Percentiles rank a stretch among this genome's conserved stretches.
These are phyloP conservation scores for Nothomitra cinnamomea DNA, from an alignment of 2,329 filamentous ascomycete species.

Conservation along the genomic window DNA sequence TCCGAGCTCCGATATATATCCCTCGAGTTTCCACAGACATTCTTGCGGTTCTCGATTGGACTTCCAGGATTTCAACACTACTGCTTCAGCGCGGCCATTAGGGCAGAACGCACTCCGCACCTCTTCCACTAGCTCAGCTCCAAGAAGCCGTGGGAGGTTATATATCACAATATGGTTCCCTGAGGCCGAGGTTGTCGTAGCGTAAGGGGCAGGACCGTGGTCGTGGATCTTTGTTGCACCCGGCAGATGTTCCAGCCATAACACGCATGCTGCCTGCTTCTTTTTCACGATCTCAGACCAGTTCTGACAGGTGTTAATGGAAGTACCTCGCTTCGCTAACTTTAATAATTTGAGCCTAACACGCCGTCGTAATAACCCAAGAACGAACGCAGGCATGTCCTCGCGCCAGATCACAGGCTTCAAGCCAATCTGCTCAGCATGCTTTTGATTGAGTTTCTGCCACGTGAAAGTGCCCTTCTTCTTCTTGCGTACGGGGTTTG, in stretches of 20 bases:
- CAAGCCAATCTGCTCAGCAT: background rate
- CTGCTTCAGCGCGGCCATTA: constrained; percentile 26
- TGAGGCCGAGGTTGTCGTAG: background rate
- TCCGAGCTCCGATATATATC: constrained; percentile 25
- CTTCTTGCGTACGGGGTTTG: constrained; percentile 16
- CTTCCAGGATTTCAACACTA: constrained; percentile 21
- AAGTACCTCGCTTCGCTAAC: constrained; percentile 27
- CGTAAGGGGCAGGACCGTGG: background rate
- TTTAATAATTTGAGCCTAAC: constrained; percentile 26
- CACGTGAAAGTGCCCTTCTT: constrained; percentile 7
- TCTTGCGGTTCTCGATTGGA: constrained; percentile 27
- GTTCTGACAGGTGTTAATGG: constrained; percentile 12
- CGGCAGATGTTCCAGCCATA: constrained; percentile 3
- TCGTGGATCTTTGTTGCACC: constrained; percentile 9
- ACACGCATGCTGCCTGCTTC: constrained; percentile 3
- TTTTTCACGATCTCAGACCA: background rate
- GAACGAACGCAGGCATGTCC: constrained; percentile 39
- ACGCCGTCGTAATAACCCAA: constrained; percentile 32
- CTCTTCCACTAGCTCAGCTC: constrained; percentile 26
- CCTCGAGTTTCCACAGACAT: constrained; percentile 41
- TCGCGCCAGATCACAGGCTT: constrained; percentile 27
- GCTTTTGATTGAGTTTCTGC: constrained; percentile 5
- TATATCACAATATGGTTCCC: constrained; percentile 31
- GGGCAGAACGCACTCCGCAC: constrained; percentile 25
- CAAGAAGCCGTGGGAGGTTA: constrained; percentile 34